Evolutionary conservation across 768 basidiomycete genomes (phyloP).

Genomic region (Lenzites betulinus): DNA sequence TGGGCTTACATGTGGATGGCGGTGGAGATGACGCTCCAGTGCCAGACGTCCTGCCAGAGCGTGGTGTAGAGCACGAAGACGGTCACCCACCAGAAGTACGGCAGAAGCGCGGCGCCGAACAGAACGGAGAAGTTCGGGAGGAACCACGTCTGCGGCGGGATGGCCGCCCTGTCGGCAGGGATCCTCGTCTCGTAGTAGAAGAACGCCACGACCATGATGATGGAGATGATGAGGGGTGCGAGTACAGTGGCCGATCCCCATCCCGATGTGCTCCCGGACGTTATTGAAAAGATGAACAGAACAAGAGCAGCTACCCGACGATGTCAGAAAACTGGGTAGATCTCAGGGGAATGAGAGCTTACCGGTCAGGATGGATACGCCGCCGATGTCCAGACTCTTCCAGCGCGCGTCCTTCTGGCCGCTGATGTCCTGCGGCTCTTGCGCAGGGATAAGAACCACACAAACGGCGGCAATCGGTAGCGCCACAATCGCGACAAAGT

Average conservation of each 20-base stretch:
- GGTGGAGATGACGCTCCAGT: conserved; percentile 40
- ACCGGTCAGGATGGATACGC: conserved; percentile 40
- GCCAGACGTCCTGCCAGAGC: conserved; percentile 39
- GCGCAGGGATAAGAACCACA: conserved; percentile 36
- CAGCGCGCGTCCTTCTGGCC: conserved; percentile 21
- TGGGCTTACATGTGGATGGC: conserved; percentile 39
- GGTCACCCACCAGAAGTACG: conserved; percentile 44
- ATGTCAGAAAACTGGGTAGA: too few species aligned
- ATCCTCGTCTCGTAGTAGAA: conserved; percentile 44
- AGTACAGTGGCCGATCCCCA: conserved; percentile 44
- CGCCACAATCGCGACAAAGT: conserved; percentile 44
- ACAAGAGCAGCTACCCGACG: conserved; percentile 30
- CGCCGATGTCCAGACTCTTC: conserved; percentile 37
- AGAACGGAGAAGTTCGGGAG: conserved; percentile 42
- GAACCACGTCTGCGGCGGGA: conserved; percentile 41
- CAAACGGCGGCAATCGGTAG: conserved; percentile 33
- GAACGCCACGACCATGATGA: conserved; percentile 41
- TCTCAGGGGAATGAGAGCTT: not conserved
- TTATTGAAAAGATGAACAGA: conserved; percentile 39
- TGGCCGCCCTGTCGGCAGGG: conserved; percentile 37
- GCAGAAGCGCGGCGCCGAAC: conserved; percentile 37
- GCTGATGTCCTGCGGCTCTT: conserved; percentile 10
- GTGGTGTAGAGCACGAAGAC: conserved; percentile 36
- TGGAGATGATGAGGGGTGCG: conserved; percentile 45
- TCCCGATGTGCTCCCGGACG: conserved; percentile 43